A percentile compares a stretch with the other conserved stretches of the same genome.
Evolutionary conservation across 2,329 filamentous ascomycete genomes (phyloP).

Genomic region (Acarospora socialis): DNA sequence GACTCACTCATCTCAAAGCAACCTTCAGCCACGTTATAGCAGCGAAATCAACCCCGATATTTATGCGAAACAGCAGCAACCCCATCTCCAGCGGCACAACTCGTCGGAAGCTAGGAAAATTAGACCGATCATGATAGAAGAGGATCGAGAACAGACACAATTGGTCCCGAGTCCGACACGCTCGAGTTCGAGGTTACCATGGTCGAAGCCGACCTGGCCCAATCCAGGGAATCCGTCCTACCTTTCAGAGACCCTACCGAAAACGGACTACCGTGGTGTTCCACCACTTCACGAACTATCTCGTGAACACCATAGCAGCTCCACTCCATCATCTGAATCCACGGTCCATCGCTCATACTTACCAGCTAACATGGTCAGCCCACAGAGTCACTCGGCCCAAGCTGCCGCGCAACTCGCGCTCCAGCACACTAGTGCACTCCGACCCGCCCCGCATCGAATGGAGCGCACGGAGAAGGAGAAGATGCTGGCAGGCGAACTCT

Average conservation of each 20-base stretch:
- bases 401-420: slow-evolving; percentile 25
- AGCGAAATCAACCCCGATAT: slow-evolving; percentile 24
- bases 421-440: slow-evolving; percentile 25
- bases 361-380: too few species aligned
- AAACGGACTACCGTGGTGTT: slow-evolving; percentile 28
- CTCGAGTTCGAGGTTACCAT: slow-evolving; percentile 22
- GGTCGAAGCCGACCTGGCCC: slow-evolving; percentile 28
- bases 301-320: slow-evolving; percentile 16
- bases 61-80: slow-evolving; percentile 25
- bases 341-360: slow-evolving; percentile 7
- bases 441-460: slow-evolving; percentile 23
- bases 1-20: slow-evolving; percentile 6
- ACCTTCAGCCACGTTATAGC: slow-evolving; percentile 20
- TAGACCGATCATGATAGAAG: slow-evolving; percentile 32
- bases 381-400: too few species aligned
- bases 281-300: slow-evolving; percentile 27
- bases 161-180: slow-evolving; percentile 28
- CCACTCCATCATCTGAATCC: slow-evolving; percentile 11
- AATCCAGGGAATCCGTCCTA: slow-evolving; percentile 24
- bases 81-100: slow-evolving; percentile 18
- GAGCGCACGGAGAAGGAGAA: slow-evolving; percentile 66
- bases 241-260: slow-evolving; percentile 24
- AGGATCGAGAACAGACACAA: slow-evolving; percentile 29
- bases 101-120: slow-evolving; percentile 26
- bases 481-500: slow-evolving; percentile 71